phyloP scores from a whole-genome alignment of 2,329 filamentous ascomycete species.

The Diaporthe ilicicola region DNA sequence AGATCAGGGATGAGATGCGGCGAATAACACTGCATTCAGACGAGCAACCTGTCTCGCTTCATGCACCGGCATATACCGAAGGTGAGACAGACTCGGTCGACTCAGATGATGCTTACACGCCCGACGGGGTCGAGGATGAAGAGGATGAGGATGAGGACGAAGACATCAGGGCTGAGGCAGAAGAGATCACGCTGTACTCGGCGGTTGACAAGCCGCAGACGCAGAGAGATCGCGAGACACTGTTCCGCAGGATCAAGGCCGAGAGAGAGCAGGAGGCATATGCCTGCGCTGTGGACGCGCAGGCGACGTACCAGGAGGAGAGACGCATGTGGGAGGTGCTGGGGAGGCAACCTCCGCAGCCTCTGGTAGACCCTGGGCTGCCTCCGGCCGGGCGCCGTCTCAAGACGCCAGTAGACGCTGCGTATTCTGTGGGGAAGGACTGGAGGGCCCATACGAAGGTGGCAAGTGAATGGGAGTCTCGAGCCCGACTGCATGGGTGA shows the following conservation, averaged over 20 bases:
- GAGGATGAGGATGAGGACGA: slow-evolving; percentile 28
- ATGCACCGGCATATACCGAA: neutral
- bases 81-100: slow-evolving; percentile 3
- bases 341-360: slow-evolving; percentile 47
- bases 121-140: slow-evolving; percentile 12
- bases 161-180: slow-evolving; percentile 44
- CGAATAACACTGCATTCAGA: slow-evolving; percentile 9
- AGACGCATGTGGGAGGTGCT: slow-evolving; percentile 55
- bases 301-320: slow-evolving; percentile 52
- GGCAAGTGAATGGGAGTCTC: slow-evolving; percentile 54
- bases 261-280: slow-evolving; percentile 54
- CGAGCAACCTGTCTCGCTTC: slow-evolving; percentile 12
- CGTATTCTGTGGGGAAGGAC: slow-evolving; percentile 46
- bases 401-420: slow-evolving; percentile 44
- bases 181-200: slow-evolving; percentile 53
- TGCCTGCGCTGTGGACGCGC: slow-evolving; percentile 53
- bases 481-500: slow-evolving; percentile 1
- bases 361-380: slow-evolving; percentile 34
- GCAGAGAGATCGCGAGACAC: slow-evolving; percentile 43
- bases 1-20: slow-evolving; percentile 2
- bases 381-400: slow-evolving; percentile 30
- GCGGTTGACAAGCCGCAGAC: slow-evolving; percentile 50
- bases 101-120: neutral
- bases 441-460: slow-evolving; percentile 51
- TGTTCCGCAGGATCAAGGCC: slow-evolving; percentile 49